Percentiles rank a stretch among this genome's conserved stretches.
phyloP scores from a whole-genome alignment of 2,329 filamentous ascomycete species.

The Taxawa tesnikishii region DNA sequence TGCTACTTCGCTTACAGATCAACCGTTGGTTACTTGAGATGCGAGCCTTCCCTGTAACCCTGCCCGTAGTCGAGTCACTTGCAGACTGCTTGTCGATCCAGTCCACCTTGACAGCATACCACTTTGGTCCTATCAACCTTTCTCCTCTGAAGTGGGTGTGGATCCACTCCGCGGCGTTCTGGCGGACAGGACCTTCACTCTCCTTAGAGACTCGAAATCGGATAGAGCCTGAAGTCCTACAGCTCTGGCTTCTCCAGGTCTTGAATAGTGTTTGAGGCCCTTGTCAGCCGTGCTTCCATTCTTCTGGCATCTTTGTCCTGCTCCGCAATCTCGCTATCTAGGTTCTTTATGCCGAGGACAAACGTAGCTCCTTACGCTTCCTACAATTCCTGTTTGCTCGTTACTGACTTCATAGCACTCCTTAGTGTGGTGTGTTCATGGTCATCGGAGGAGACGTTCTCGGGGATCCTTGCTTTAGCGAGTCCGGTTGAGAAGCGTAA shows the following conservation, averaged over 20 bases:
- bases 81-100: background rate
- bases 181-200: background rate
- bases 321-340: slow-evolving; percentile 1
- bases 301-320: background rate
- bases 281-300: background rate
- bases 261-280: too few relatives aligned
- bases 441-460: background rate
- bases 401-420: slow-evolving; percentile 1
- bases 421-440: slow-evolving; percentile 1
- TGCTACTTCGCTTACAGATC: too few relatives aligned
- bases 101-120: slow-evolving; percentile 3
- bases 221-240: background rate
- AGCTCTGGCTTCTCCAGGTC: slow-evolving; percentile 3
- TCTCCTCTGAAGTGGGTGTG: slow-evolving; percentile 2
- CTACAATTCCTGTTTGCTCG: too few relatives aligned
- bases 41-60: background rate
- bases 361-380: slow-evolving; percentile 1
- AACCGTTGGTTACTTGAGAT: too few relatives aligned
- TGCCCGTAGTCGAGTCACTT: background rate
- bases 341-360: slow-evolving; percentile 1
- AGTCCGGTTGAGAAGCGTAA: background rate
- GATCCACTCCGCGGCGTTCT: too few relatives aligned
- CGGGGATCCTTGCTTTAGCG: background rate
- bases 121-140: slow-evolving; percentile 1
- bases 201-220: slow-evolving; percentile 3